Base-by-base conservation (phyloP, 805 yeast species). In the Saccharomycopsis sp. region DNA sequence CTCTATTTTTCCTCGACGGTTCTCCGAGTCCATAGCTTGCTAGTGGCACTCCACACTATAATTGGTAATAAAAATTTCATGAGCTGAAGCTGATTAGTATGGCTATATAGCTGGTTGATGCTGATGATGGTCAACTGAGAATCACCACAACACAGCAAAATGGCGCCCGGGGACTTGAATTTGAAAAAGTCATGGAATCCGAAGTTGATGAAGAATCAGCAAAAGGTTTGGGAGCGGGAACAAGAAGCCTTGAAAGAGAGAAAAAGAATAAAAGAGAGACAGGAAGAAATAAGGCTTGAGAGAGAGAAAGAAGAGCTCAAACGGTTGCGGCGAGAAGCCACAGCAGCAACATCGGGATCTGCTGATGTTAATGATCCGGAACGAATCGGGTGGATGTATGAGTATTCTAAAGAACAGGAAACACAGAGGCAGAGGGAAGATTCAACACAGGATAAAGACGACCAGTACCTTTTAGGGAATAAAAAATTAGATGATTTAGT, bases 111-210 rank as follows among this genome's bases (percentile, higher is more conserved):
- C n/a, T n/a, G n/a, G n/a, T n/a, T n/a, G n/a, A n/a, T n/a, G n/a
- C n/a, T n/a, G n/a, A n/a, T n/a, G n/a, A n/a, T n/a, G n/a, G n/a
- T n/a, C n/a, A n/a, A n/a, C n/a, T n/a, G n/a, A n/a, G n/a, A n/a
- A n/a, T n/a, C n/a, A n/a, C n/a, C n/a, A 29, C 38, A 29, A 12
- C 38, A 29, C 38, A 29, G 38, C 56, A 63, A 52, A 14, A 76
- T 75, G 79, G 79, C 77, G 69, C 88, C 91, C 0, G 89, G 91
- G 3, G 97, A 92, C 70, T 77, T 93, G 62, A 93, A 93, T 69
- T 72, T 92, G 58, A 87, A 93, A 73, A 93, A 93, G 70, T 93
- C 98, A 62, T 93, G 98, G 99, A 90, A 93, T 70, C 97, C 99
- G 1, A 92, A 87, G 53, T 76, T 89, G 55, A 75, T 88, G 68